A percentile compares a stretch with the other conserved stretches of the same genome.
Evolutionary conservation across 345 rosid genomes (phyloP).

Genomic region (Corchorus capsularis): DNA sequence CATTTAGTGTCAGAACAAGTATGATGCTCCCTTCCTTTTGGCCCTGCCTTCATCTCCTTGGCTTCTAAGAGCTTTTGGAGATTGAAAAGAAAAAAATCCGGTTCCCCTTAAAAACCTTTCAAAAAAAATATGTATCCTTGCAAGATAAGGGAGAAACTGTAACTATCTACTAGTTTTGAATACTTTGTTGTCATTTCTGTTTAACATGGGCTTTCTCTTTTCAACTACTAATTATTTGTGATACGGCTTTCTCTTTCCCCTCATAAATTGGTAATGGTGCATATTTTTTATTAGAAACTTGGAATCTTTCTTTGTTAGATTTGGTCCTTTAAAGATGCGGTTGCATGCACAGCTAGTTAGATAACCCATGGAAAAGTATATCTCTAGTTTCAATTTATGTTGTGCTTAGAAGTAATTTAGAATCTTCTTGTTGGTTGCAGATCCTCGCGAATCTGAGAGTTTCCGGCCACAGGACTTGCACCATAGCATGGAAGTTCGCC

Average conservation of each 20-base stretch:
- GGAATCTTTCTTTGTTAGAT: neutral
- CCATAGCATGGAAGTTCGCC: slow-evolving; percentile 86
- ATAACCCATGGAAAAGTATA: neutral
- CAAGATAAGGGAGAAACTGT: neutral
- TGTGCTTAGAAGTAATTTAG: neutral
- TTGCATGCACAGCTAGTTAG: neutral
- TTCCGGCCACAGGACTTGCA: slow-evolving; percentile 69
- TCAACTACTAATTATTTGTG: neutral
- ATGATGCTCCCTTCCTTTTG: neutral
- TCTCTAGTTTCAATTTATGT: neutral
- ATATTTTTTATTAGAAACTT: neutral
- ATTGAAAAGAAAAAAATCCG: neutral
- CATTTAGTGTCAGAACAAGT: neutral
- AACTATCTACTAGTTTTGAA: neutral
- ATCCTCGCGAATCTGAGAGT: slow-evolving; percentile 78
- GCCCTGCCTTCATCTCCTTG: neutral
- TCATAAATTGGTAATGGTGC: neutral
- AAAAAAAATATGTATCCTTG: neutral
- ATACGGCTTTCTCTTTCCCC: neutral
- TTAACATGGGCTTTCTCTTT: neutral
- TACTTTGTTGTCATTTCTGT: neutral
- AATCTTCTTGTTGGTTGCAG: slow-evolving; percentile 40
- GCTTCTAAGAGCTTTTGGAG: neutral
- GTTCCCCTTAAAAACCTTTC: neutral
- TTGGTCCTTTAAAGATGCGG: neutral